phyloP scores from a whole-genome alignment of 768 basidiomycete genomes.

The Rhodotorula paludigena region DNA sequence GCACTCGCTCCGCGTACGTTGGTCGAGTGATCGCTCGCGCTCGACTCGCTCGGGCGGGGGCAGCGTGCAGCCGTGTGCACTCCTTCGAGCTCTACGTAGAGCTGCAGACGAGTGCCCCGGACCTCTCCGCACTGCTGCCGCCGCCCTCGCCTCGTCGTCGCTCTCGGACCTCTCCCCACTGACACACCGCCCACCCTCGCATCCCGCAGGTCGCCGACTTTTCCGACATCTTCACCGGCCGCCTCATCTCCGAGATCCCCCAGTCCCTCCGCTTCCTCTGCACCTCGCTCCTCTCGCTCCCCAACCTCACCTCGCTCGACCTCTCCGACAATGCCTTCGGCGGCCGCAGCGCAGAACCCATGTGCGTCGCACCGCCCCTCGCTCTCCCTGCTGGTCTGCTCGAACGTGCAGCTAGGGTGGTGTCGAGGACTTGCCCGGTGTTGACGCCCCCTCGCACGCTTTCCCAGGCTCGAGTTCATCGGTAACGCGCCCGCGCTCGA shows the following conservation, averaged over 20 bases:
- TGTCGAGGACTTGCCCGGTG: not conserved
- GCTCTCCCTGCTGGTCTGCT: not conserved
- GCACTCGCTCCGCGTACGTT: slow-evolving; percentile 61
- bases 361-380: slow-evolving; percentile 54
- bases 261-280: slow-evolving; percentile 80
- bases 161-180: not conserved
- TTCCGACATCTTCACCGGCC: slow-evolving; percentile 95
- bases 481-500: slow-evolving; percentile 66
- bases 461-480: slow-evolving; percentile 37
- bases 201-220: slow-evolving; percentile 76
- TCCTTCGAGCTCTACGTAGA: too few relatives aligned
- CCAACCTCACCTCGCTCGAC: slow-evolving; percentile 77
- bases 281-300: slow-evolving; percentile 73
- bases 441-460: not conserved
- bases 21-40: not conserved
- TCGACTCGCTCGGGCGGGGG: too few relatives aligned
- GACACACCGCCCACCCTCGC: too few relatives aligned
- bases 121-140: not conserved
- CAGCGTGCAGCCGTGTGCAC: too few relatives aligned
- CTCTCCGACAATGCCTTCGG: slow-evolving; percentile 96
- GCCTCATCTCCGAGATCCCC: slow-evolving; percentile 92
- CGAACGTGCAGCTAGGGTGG: too few relatives aligned
- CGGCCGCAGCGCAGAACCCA: slow-evolving; percentile 85
- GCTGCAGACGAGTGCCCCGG: too few relatives aligned
- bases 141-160: not conserved